Base-by-base conservation (phyloP, 768 basidiomycete genomes). In the Galerina marginata region DNA sequence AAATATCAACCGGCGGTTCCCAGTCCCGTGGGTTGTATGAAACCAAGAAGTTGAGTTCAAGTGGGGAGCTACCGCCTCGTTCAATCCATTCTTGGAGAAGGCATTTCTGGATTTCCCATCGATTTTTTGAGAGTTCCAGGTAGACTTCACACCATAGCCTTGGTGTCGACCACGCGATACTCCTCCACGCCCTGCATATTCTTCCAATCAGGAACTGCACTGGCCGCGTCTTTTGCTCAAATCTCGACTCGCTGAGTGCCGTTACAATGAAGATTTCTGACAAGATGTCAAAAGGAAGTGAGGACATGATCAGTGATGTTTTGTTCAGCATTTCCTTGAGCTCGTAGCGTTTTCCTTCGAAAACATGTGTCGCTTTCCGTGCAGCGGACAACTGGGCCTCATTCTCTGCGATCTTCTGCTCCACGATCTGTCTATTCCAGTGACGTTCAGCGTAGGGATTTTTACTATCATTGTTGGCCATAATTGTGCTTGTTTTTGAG, bases 401-500 rank as follows among this genome's bases (percentile, higher is more conserved):
- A 39, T 59, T 59, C 29, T 29, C 3, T 16, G 42, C 50, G 15
- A 52, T 59, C 42, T 12, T 52, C 20, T 44, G 42, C n/a, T 52
- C 33, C 29, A 59, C 4, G 16, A 25, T 10, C 12, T 38, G 48
- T 6, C 42, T 15, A 25, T 51, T 50, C 49, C 23, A 59, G 15
- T 50, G 11, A 45, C 9, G 36, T 3, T 10, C 25, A 9, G 4
- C 9, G 14, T 43, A 38, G 26, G 20, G 20, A 20, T 38, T 2
- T 15, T 15, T 33, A 20, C 20, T 20, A 20, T 20, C 20, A 20
- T 20, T 20, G 20, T 20, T 20, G 20, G 20, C 20, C 20, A 20
- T 20, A 20, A 20, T 20, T 20, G 20, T 20, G 20, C 20, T 20
- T 20, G 20, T 20, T 20, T 20, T 20, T 20, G 20, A 20, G 20